Evolutionary conservation across 2,329 filamentous ascomycete species (phyloP).

Genomic region (Aureobasidium pullulans): DNA sequence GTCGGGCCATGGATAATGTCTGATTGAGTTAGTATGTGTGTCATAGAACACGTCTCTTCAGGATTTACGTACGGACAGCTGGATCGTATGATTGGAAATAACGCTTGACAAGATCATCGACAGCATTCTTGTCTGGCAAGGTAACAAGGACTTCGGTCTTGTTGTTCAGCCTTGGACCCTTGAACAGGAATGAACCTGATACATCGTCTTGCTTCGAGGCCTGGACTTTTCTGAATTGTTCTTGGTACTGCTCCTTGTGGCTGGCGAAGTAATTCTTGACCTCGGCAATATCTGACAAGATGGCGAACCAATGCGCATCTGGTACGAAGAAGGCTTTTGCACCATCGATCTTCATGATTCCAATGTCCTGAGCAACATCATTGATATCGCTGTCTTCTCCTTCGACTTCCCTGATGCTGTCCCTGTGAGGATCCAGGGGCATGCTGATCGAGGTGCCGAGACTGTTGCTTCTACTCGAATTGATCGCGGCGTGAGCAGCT

Average conservation of each 20-base stretch:
- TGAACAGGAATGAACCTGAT: conserved; percentile 73
- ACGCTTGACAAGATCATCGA: conserved; percentile 76
- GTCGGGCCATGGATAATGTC: conserved; percentile 59
- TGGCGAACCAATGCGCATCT: conserved; percentile 47
- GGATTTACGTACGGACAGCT: conserved; percentile 45
- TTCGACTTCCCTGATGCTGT: conserved; percentile 46
- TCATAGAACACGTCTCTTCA: neutral
- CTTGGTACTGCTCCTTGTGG: conserved; percentile 84
- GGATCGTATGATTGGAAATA: conserved; percentile 82
- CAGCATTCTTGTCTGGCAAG: conserved; percentile 71
- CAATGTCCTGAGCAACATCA: conserved; percentile 42
- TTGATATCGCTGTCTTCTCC: conserved; percentile 54
- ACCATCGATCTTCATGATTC: conserved; percentile 47
- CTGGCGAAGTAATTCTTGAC: conserved; percentile 83
- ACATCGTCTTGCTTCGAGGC: conserved; percentile 55
- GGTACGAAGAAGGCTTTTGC: conserved; percentile 42
- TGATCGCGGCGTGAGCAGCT: conserved; percentile 49
- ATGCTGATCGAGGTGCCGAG: conserved; percentile 25
- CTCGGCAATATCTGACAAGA: conserved; percentile 63
- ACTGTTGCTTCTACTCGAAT: conserved; percentile 33
- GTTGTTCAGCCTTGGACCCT: conserved; percentile 59
- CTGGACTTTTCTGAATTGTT: conserved; percentile 68
- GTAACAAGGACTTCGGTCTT: conserved; percentile 71
- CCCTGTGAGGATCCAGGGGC: conserved; percentile 40
- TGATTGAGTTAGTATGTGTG: neutral